Base-by-base conservation (phyloP, 768 basidiomycete species). In the Cyathus striatus region DNA sequence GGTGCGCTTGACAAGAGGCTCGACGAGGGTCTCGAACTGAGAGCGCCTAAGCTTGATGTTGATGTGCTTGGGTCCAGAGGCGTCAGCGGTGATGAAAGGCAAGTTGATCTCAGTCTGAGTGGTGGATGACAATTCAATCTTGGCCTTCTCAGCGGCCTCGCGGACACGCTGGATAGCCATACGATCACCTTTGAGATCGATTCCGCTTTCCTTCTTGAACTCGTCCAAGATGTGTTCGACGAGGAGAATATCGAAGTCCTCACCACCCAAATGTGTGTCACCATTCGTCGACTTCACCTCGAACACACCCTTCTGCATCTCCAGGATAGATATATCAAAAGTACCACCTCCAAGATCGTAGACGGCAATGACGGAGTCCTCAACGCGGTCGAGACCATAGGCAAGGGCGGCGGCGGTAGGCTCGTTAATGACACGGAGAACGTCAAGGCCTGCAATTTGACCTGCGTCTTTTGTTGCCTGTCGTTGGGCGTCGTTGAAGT, bases 261-360 rank as follows among this genome's bases (percentile, higher is more conserved):
- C 96, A 60, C 77, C 77, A 52, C 91, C 96, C 45, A 99, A 81
- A 62, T 99, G 96, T 13, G 96, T 98, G 66, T 99, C 95, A 61
- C 96, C 96, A 60, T 97, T 97, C 43, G 96, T 99, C 1, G 96
- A 97, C 74, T 98, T 99, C 61, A 99, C 96, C 66, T 98, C 96
- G 65, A 98, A 99, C 7, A 99, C 94, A 55, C 95, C 96, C 67
- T 96, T 94, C 66, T 97, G 92, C 92, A 98, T 98, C 70, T 97
- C 94, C 43, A 99, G 75, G 53, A 99, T 94, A 22, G 96, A 99
- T 58, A 99, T 92, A 91, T 98, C 95, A 65, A 98, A 98, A 18
- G 95, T 97, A 44, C 95, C 95, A 55, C 95, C 95, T 53, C 95
- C 95, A 23, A 98, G 78, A 75, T 99, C 96, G 62, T 98, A 99